These are phyloP conservation scores for Talaromyces sp. DNA, from an alignment of 2,329 filamentous ascomycete species.

Conservation along the genomic window DNA sequence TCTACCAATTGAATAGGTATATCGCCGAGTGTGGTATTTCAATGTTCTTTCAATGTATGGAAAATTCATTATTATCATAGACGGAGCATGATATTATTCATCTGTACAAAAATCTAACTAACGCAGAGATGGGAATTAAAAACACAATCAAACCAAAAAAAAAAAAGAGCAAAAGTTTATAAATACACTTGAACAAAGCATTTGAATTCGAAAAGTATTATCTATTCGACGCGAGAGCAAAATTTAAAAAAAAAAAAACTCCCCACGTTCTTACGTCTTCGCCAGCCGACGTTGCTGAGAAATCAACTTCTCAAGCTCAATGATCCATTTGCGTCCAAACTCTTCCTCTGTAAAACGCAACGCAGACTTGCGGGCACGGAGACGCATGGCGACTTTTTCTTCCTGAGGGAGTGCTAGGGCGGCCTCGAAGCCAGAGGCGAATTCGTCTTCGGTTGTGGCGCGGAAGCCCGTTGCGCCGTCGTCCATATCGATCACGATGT, in stretches of 20 bases:
- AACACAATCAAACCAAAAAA: not conserved
- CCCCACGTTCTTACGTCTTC: too few relatives aligned
- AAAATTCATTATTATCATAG: not conserved
- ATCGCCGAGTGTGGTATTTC: not conserved
- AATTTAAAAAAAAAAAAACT: not conserved
- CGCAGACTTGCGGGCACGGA: slow-evolving; percentile 70
- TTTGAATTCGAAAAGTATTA: not conserved
- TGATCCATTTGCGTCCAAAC: slow-evolving; percentile 74
- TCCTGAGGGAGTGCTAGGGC: slow-evolving; percentile 59
- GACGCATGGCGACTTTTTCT: slow-evolving; percentile 68
- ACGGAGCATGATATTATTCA: not conserved
- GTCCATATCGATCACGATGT: slow-evolving; percentile 81
- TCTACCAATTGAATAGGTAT: not conserved
- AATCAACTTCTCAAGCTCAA: slow-evolving; percentile 63
- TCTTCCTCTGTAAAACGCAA: slow-evolving; percentile 81
- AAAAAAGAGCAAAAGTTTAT: not conserved
- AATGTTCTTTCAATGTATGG: not conserved
- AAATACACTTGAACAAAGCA: not conserved
- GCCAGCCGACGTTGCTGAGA: slow-evolving; percentile 10
- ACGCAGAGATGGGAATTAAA: not conserved
- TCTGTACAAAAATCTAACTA: not conserved
- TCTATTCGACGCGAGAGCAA: not conserved
- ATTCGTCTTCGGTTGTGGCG: slow-evolving; percentile 71
- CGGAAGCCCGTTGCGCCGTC: slow-evolving; percentile 81
- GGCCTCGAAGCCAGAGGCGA: slow-evolving; percentile 72